phyloP scores from a whole-genome alignment of 768 basidiomycete species.

The Dendrothele bispora region DNA sequence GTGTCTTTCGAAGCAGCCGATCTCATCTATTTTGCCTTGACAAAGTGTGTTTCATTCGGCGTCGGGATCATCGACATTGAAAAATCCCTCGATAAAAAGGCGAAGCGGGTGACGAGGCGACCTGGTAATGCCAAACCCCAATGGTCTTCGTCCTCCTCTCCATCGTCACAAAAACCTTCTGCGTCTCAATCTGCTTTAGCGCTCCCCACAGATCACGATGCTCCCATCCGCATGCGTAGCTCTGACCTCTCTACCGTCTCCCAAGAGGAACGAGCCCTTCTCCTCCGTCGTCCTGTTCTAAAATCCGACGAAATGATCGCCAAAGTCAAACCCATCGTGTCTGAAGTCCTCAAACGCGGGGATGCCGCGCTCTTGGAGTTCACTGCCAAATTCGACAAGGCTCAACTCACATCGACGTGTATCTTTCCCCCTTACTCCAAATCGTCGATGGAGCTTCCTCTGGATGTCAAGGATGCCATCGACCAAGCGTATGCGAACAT shows the following conservation, averaged over 20 bases:
- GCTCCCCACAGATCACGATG: conserved; percentile 27
- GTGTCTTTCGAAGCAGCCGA: conserved; percentile 96
- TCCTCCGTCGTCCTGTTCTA: conserved; percentile 88
- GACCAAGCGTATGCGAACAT: conserved; percentile 91
- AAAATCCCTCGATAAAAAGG: conserved; percentile 78
- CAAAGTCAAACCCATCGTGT: conserved; percentile 93
- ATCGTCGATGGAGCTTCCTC: conserved; percentile 60
- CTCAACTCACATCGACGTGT: conserved; percentile 63
- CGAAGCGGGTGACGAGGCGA: conserved; percentile 82
- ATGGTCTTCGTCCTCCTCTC: conserved; percentile 41
- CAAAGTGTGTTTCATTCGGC: conserved; percentile 80
- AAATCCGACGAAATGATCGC: conserved; percentile 86
- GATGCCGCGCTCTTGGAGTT: conserved; percentile 85
- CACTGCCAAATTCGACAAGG: conserved; percentile 93
- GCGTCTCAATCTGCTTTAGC: no score
- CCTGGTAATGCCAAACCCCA: conserved; percentile 92
- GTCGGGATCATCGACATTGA: conserved; percentile 85
- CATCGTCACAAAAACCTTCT: conserved; percentile 18
- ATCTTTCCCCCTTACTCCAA: conserved; percentile 77
- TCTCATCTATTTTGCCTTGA: conserved; percentile 87
- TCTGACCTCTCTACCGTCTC: conserved; percentile 53
- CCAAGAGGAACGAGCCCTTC: conserved; percentile 54
- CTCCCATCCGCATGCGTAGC: conserved; percentile 76
- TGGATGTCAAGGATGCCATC: conserved; percentile 75
- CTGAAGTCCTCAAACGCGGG: conserved; percentile 78